Evolutionary conservation across 495 filamentous ascomycete genomes (phyloP).

Genomic region (Xylaria scruposa): DNA sequence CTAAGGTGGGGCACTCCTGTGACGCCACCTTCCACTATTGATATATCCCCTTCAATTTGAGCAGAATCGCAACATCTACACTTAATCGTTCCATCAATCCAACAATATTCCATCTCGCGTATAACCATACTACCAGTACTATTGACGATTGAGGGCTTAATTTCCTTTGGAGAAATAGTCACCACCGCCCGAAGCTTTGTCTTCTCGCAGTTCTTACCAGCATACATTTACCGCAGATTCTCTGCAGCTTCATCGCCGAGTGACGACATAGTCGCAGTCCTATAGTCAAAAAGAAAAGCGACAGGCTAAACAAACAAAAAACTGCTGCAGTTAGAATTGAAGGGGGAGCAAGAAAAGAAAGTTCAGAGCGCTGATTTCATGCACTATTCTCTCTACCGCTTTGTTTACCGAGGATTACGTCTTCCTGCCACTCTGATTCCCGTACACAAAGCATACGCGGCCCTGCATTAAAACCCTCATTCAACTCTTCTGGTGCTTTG

Average conservation of each 20-base stretch:
- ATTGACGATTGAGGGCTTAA: not conserved
- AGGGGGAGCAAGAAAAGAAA: not conserved
- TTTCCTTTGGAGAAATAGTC: constrained; percentile 1
- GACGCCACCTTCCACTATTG: not conserved
- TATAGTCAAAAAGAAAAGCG: not conserved
- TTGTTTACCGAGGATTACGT: constrained; percentile 19
- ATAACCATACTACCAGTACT: not conserved
- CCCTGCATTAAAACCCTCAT: not conserved
- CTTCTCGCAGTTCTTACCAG: not conserved
- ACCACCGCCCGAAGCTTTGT: not conserved
- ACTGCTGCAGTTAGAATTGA: not conserved
- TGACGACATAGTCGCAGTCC: constrained; percentile 28
- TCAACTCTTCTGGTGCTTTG: not conserved
- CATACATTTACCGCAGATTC: not conserved
- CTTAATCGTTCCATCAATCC: not conserved
- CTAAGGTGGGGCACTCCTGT: constrained; percentile 11
- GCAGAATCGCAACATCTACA: not conserved
- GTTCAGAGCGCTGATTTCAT: constrained; percentile 3
- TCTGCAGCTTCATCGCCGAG: constrained; percentile 26
- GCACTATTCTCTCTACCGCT: constrained; percentile 2
- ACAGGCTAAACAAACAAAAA: not conserved
- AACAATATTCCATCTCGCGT: constrained; percentile 8
- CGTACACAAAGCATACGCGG: not conserved
- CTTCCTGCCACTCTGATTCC: not conserved
- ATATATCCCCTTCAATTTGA: not conserved